Evolutionary conservation across 148 eudicot genomes (phyloP).

Genomic region (Chenopodium suecicum): DNA sequence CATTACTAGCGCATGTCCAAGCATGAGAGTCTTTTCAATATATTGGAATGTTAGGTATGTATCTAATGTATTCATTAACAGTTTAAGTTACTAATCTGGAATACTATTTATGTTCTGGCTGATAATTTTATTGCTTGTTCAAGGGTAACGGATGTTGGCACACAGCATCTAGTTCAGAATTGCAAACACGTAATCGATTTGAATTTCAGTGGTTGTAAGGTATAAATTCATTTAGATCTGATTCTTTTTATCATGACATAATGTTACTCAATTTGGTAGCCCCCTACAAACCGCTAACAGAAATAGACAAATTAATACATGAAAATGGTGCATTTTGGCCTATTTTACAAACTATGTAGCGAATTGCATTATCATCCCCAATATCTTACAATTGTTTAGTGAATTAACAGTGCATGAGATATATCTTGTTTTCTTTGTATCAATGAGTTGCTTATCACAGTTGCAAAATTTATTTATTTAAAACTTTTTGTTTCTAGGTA

Average conservation of each 20-base stretch:
- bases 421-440: background rate
- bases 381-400: no score
- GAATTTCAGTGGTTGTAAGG: conserved; percentile 99
- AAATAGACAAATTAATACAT: no score
- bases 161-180: conserved; percentile 63
- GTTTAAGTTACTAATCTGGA: background rate
- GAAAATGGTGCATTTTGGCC: no score
- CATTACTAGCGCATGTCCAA: conserved; percentile 59
- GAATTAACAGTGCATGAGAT: no score
- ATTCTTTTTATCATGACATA: background rate
- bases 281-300: no score
- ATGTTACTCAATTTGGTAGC: no score
- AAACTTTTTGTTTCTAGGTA: no score
- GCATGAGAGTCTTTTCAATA: conserved; percentile 63
- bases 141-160: conserved; percentile 77
- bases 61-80: background rate
- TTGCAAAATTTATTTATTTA: background rate
- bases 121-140: conserved; percentile 21
- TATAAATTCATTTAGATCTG: conserved; percentile 18
- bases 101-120: background rate
- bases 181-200: conserved; percentile 67
- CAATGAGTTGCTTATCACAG: background rate
- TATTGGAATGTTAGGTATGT: conserved; percentile 95
- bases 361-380: no score
- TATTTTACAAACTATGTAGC: no score